Evolutionary conservation across 164 flowering plant species (phyloP), one percentile per base, ranked within the genome.

Genomic region (Dillenia suffruticosa): DNA sequence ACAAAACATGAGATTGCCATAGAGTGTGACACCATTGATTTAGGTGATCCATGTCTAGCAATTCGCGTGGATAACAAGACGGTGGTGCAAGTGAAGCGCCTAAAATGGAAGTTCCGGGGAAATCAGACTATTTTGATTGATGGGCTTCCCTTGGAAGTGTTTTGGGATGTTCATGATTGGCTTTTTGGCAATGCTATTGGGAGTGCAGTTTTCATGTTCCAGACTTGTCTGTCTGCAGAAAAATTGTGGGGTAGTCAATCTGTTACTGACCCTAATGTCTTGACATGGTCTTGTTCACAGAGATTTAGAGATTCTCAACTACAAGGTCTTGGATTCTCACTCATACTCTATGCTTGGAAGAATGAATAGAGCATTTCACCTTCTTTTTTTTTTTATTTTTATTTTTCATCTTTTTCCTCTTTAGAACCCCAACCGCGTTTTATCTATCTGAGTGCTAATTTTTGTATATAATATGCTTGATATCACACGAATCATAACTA

Each of bases 261-360:
- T 15, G 24, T 66, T 8, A 55, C 58, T 9, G 68, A 71, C 8
- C 60, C 72, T 17, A 17, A 70, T 17, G 17, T 57, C 12, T 54
- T 70, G 55, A 66, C 68, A 10, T 75, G 75, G 73, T 49, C 75
- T 48, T 69, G 69, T 48, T 68, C 70, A 9, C 76, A 78, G 47
- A 64, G 43, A n/a, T 58, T 70, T 61, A 71, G 61, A 58, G 79
- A 73, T 22, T 47, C 65, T 15, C 70, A 68, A 45, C 43, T 55
- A 26, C 69, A 70, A 48, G 70, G 69, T 67, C 76, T 49, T 56
- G 79, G 75, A 46, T 79, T 79, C 66, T 76, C 79, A 12, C 43
- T 79, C 61, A 68, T 76, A 57, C 68, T 79, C 64, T 79, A 75
- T 76, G 83, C 81, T 62, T 79, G 83, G 83, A 79, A 77, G 72